Conservation (phyloP, 2,329 filamentous ascomycete species). For the Fusarium praegraminearum region DNA sequence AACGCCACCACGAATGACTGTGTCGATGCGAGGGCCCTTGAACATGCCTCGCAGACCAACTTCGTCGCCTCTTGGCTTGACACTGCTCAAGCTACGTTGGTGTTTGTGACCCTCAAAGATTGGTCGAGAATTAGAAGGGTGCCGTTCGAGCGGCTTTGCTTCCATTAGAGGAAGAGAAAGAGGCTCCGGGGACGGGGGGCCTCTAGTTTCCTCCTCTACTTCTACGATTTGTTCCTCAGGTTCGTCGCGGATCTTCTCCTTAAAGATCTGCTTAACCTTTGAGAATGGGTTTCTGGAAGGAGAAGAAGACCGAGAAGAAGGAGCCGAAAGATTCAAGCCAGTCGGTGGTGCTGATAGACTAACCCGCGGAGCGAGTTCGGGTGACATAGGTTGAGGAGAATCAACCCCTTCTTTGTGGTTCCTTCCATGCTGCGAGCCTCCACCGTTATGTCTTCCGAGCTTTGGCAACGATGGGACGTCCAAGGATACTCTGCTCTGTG, state of each 20-base stretch:
- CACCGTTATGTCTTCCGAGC: constrained; percentile 59
- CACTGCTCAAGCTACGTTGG: constrained; percentile 62
- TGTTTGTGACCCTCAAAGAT: constrained; percentile 63
- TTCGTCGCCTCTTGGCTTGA: constrained; percentile 56
- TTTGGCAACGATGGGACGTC: constrained; percentile 45
- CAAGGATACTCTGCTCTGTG: constrained; percentile 36
- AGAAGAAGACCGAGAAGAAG: constrained; percentile 72
- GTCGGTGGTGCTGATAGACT: constrained; percentile 68
- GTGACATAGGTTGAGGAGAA: constrained; percentile 63
- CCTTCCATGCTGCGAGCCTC: constrained; percentile 58
- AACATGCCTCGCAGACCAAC: constrained; percentile 73
- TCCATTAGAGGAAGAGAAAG: constrained; percentile 41
- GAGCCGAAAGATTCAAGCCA: constrained; percentile 72
- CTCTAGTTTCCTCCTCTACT: constrained; percentile 51
- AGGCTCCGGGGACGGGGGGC: constrained; percentile 47
- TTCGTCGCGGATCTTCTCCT: constrained; percentile 64
- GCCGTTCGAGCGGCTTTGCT: constrained; percentile 52
- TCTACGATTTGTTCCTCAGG: constrained; percentile 50
- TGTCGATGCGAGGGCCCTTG: constrained; percentile 80
- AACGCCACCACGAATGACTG: constrained; percentile 71
- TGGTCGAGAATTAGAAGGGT: constrained; percentile 48
- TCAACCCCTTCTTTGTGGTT: constrained; percentile 59
- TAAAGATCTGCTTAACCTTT: constrained; percentile 68
- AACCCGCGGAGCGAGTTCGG: constrained; percentile 61
- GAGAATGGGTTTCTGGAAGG: constrained; percentile 70